Percentiles rank a stretch among this genome's conserved stretches.
Conservation (phyloP, 345 rosid genomes). For the Trapa incisa region DNA sequence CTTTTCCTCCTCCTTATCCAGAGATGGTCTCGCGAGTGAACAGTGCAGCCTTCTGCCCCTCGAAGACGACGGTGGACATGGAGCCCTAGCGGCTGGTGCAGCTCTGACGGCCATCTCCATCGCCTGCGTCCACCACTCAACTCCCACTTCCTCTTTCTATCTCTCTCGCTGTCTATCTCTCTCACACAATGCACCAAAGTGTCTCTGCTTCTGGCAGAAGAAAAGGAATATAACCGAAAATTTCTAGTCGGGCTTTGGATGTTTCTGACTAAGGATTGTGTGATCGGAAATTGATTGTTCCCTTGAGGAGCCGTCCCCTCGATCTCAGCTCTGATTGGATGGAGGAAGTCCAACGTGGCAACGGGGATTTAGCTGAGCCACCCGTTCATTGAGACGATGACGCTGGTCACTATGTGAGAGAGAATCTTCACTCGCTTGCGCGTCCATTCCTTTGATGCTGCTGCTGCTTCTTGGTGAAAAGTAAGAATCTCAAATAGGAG, state of each 20-base stretch:
- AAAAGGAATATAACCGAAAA: neutral
- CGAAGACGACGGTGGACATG: constrained; percentile 18
- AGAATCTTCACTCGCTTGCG: neutral
- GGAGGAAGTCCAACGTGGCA: neutral
- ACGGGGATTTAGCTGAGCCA: neutral
- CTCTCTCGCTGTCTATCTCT: neutral
- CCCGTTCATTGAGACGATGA: neutral
- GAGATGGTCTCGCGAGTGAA: constrained; percentile 7
- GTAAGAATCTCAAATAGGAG: too few relatives aligned
- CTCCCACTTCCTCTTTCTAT: neutral
- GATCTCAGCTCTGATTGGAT: neutral
- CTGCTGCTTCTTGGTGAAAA: too few relatives aligned
- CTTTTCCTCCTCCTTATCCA: neutral
- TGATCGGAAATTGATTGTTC: neutral
- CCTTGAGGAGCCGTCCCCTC: neutral
- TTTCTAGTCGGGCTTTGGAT: neutral
- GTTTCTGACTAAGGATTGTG: neutral
- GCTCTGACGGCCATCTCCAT: constrained; percentile 47
- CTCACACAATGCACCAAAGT: neutral
- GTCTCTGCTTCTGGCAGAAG: neutral
- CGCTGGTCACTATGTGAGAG: neutral
- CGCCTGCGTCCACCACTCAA: neutral
- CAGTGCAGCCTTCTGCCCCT: constrained; percentile 9
- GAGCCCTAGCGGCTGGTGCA: constrained; percentile 28
- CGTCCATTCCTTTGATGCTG: too few relatives aligned